Conservation (phyloP, 2,329 filamentous ascomycete genomes). For the Penicillium sp. region DNA sequence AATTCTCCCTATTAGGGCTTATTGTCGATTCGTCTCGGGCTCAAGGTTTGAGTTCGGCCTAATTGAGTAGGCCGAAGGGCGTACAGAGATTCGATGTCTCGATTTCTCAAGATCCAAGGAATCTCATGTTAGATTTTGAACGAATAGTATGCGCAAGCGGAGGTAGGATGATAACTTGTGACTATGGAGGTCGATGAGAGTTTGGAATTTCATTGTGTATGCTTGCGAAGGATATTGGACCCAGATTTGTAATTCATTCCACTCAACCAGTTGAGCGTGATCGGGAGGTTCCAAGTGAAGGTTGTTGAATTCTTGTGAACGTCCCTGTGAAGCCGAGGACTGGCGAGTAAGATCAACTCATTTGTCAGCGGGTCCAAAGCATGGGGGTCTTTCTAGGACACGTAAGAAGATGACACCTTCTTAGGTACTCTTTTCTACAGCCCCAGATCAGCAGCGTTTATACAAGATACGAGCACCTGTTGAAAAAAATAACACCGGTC, state of each 20-base stretch:
- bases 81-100: background rate
- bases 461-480: background rate
- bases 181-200: too few species aligned
- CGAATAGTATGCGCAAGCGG: background rate
- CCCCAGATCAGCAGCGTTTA: background rate
- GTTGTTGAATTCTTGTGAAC: background rate
- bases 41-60: background rate
- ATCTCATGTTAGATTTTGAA: too few species aligned
- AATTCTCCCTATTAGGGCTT: background rate
- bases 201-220: too few species aligned
- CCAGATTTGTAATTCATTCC: background rate
- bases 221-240: too few species aligned
- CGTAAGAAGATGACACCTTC: slow-evolving; percentile 10
- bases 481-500: background rate
- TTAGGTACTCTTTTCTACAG: background rate
- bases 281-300: background rate
- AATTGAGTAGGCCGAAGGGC: background rate
- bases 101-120: too few species aligned
- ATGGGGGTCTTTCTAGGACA: background rate
- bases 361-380: slow-evolving; percentile 29
- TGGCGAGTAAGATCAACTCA: slow-evolving; percentile 19
- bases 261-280: background rate
- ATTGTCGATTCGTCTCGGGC: background rate
- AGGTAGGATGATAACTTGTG: background rate
- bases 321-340: background rate